Base-by-base conservation (phyloP, 805 yeast species). In the Ogataea siamensis region DNA sequence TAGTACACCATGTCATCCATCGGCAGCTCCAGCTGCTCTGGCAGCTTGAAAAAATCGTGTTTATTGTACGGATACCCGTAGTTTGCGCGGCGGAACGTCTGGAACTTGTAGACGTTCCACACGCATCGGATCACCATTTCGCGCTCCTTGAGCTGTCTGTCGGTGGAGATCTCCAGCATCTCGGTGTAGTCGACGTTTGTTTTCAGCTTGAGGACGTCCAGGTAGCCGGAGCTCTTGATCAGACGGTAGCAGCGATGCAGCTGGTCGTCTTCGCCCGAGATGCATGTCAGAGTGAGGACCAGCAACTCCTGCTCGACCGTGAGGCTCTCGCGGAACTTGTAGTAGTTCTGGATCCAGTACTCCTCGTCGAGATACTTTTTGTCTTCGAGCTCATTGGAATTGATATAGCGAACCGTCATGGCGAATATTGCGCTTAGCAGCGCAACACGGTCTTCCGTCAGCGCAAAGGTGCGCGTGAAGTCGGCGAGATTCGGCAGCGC, bases 21-120 rank as follows among this genome's bases (percentile, higher is more conserved):
- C 8, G 73, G 73, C 14, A 68, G 37, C 18, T 66, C 64, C 36
- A 68, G 20, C 12, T 54, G 49, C 3, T 38, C 40, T 3, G 68
- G 65, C 35, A 66, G 59, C 15, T 46, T 44, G 28, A 66, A 40
- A 37, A 5, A 42, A 20, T 26, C 10, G 8, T 32, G 33, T 5
- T 28, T 37, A n/a, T 44, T 39, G 40, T 58, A 66, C n/a, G 71
- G 70, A 33, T 51, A 53, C 1, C 70, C 71, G 44, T 57, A 49
- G 45, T 58, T 56, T 17, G 63, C 39, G 42, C 70, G 53, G 17
- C 63, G 39, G 38, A 55, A 62, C 9, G 57, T 58, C 36, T 60
- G 58, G 33, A 61, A 46, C 40, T 59, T 62, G 65, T 66, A 69
- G 5, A 61, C 54, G 5, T 60, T 57, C 73, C 73, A 69, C 9